Evolutionary conservation across 2,329 filamentous ascomycete species (phyloP).

Genomic region (Sporothrix phasma): DNA sequence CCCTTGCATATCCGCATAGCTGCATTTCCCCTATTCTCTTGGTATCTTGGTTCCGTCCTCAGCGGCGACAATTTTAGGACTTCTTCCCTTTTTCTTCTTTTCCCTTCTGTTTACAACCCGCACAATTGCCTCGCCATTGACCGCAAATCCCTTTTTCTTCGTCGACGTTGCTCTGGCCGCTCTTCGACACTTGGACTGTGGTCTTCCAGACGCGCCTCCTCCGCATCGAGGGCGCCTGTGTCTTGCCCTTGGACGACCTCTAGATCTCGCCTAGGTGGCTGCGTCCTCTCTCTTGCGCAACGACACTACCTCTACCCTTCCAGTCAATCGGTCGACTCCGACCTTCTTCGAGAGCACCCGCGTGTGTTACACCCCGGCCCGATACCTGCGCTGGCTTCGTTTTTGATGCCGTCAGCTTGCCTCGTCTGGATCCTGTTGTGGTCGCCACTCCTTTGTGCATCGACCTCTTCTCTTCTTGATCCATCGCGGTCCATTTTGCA

Average conservation of each 20-base stretch:
- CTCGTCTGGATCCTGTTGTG: background rate
- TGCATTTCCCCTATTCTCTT: conserved; percentile 6
- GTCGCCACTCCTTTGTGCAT: background rate
- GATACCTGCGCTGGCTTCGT: background rate
- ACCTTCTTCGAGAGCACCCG: background rate
- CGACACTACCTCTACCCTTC: background rate
- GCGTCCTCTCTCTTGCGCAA: background rate
- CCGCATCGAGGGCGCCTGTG: background rate
- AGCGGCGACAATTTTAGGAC: background rate
- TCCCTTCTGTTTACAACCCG: background rate
- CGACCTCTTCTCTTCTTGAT: background rate
- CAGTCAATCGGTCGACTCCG: background rate
- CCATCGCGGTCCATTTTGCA: background rate
- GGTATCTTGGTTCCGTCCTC: background rate
- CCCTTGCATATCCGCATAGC: conserved; percentile 1
- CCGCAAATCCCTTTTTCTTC: background rate
- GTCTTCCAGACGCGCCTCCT: background rate
- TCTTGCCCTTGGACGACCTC: background rate
- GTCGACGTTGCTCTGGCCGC: background rate
- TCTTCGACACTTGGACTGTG: background rate
- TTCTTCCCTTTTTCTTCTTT: background rate
- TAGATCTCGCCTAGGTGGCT: background rate
- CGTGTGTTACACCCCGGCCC: background rate
- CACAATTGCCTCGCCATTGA: background rate
- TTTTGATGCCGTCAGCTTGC: background rate